Evolutionary conservation across 352 stramenopile genomes (phyloP), one percentile per base, ranked within the genome.

Genomic region (Blastocystis sp.): DNA sequence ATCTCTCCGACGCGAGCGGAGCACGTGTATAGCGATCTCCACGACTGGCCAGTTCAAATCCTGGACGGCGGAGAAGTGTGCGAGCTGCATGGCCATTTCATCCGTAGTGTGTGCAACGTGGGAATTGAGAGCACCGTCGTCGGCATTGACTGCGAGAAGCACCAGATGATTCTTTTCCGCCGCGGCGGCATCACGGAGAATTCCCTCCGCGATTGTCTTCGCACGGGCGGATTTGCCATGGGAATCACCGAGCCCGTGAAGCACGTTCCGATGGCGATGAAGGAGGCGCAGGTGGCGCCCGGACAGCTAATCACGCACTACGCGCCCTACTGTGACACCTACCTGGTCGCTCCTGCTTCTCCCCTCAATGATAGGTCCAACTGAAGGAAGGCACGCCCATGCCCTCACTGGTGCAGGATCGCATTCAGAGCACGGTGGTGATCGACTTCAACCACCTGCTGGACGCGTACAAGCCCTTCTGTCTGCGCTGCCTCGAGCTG

Each of bases 241-340:
- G 24, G 38, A 48, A 38, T 76, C 2, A 52, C 21, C 19, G 60
- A 82, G 61, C 52, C 59, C 11, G 84, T 62, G 1, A 77, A 89
- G 48, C 57, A 59, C 19, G 52, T 78, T 1, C 21, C 91, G 68
- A 91, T 92, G 82, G 90, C 94, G 79, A 92, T 92, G 40, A 91
- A 90, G 57, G 92, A 94, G 87, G 92, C 90, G 1, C 92, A 96
- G 66, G 93, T 97, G 52, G 95, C 95, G 3, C 96, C 96, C 0
- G 96, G 96, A 17, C 96, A 98, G 91, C 93, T 95, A 34, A 92
- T 98, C 89, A 98, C 94, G 42, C 97, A 99, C 91, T 99, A 99
- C 90, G 96, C 97, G 11, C 97, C 97, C 0, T 93, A 98, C 87
- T 93, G 98, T 43, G 91, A 94, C 89, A 96, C 94, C 54, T 96